Evolutionary conservation across 139 green algal genomes (phyloP).

Genomic region (Eudorina sp.): DNA sequence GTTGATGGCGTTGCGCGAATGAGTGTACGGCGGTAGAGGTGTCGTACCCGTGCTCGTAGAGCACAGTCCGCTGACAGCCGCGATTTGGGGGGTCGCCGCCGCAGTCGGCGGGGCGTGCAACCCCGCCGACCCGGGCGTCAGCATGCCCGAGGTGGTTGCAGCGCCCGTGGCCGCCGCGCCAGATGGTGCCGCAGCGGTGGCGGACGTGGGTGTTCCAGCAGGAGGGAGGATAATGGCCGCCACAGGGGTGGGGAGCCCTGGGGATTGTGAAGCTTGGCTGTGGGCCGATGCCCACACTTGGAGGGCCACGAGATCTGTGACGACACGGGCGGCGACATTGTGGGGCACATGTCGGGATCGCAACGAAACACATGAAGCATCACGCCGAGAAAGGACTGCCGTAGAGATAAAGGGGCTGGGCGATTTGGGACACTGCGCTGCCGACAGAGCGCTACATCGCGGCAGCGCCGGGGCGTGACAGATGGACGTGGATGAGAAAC

Average conservation of each 20-base stretch:
- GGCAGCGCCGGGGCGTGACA: too few species aligned
- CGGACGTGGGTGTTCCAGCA: neutral
- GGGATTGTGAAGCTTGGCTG: neutral
- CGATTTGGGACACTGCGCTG: too few species aligned
- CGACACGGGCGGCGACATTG: too few species aligned
- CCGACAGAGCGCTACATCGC: too few species aligned
- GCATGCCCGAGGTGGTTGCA: neutral
- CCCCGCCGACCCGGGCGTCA: neutral
- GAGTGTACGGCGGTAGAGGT: conserved; percentile 20
- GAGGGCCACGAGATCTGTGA: neutral
- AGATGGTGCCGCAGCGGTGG: neutral
- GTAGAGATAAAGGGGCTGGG: too few species aligned
- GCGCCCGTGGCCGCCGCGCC: neutral
- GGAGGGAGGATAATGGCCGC: neutral
- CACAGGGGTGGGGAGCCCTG: neutral
- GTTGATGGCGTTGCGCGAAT: neutral
- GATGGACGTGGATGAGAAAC: too few species aligned
- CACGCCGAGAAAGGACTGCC: too few species aligned
- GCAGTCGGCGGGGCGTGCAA: neutral
- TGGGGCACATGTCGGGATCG: too few species aligned
- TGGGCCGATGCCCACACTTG: neutral
- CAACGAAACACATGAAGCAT: too few species aligned
- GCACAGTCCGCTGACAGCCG: neutral
- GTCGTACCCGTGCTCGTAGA: conserved; percentile 1
- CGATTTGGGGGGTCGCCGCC: neutral